Evolutionary conservation across 305 asterid genomes (phyloP).

Genomic region (Fraxinus ornus): DNA sequence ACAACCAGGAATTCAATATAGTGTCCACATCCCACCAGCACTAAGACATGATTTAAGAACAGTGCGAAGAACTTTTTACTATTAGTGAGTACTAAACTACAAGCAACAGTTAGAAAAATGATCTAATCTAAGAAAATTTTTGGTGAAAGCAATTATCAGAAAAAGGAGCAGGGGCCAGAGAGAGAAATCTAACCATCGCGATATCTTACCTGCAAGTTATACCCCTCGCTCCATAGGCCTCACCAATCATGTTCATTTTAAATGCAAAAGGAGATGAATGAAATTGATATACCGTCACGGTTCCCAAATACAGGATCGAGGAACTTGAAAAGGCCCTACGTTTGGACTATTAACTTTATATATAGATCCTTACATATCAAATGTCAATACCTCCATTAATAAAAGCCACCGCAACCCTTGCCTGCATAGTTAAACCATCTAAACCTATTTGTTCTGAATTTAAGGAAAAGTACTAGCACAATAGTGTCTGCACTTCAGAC

Average conservation of each 20-base stretch:
- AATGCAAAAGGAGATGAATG: conserved; percentile 38
- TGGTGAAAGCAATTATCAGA: not conserved
- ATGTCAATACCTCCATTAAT: conserved; percentile 39
- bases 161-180: conserved; percentile 10
- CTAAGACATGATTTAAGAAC: conserved; percentile 18
- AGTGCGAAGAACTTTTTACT: not conserved
- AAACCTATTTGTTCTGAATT: conserved; percentile 41
- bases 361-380: conserved; percentile 40
- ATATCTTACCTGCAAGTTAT: conserved; percentile 43
- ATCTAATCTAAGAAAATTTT: not conserved
- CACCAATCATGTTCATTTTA: conserved; percentile 44
- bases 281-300: conserved; percentile 27
- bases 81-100: not conserved
- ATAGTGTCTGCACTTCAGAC: conserved; percentile 7
- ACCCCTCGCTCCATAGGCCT: conserved; percentile 43
- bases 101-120: not conserved
- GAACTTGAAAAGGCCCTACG: conserved; percentile 36
- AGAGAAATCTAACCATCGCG: conserved; percentile 28
- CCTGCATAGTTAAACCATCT: conserved; percentile 47
- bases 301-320: conserved; percentile 38
- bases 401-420: conserved; percentile 40
- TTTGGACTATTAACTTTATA: conserved; percentile 38
- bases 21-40: not conserved
- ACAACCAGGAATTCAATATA: conserved; percentile 14
- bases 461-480: conserved; percentile 10